A percentile compares a stretch with the other conserved stretches of the same genome.
Evolutionary conservation across 2,329 filamentous ascomycete genomes (phyloP).

Genomic region (Dendrostoma leiphaemia): DNA sequence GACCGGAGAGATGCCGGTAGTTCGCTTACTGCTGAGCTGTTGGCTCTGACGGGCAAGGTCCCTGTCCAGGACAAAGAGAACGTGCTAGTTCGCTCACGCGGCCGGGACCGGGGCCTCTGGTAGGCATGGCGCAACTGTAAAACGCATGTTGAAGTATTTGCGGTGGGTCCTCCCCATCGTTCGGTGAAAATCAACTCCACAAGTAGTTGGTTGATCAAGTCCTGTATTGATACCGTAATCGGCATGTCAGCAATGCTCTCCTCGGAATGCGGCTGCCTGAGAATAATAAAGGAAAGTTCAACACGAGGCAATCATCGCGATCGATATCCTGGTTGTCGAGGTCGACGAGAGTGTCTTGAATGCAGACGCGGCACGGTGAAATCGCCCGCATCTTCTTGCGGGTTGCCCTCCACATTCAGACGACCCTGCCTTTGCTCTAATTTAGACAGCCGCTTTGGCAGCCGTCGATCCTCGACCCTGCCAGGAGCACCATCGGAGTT

Average conservation of each 20-base stretch:
- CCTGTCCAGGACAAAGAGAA: not conserved
- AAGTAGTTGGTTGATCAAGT: conserved; percentile 8
- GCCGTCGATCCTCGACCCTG: conserved; percentile 3
- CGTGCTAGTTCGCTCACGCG: not conserved
- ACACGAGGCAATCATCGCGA: no score
- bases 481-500: not conserved
- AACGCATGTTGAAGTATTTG: not conserved
- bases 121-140: not conserved
- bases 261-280: not conserved
- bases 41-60: not conserved
- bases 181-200: conserved; percentile 1
- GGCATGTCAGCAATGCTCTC: conserved; percentile 11
- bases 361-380: conserved; percentile 6
- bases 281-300: not conserved
- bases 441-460: conserved; percentile 4
- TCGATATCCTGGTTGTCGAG: conserved; percentile 10
- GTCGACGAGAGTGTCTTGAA: conserved; percentile 2
- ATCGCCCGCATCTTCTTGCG: not conserved
- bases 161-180: not conserved
- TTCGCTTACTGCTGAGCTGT: not conserved
- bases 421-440: conserved; percentile 2
- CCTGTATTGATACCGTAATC: conserved; percentile 9
- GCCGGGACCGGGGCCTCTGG: not conserved
- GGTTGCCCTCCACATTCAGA: conserved; percentile 4
- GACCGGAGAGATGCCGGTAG: not conserved